phyloP scores from a whole-genome alignment of 345 rosid species.

The Trapa bicornis region DNA sequence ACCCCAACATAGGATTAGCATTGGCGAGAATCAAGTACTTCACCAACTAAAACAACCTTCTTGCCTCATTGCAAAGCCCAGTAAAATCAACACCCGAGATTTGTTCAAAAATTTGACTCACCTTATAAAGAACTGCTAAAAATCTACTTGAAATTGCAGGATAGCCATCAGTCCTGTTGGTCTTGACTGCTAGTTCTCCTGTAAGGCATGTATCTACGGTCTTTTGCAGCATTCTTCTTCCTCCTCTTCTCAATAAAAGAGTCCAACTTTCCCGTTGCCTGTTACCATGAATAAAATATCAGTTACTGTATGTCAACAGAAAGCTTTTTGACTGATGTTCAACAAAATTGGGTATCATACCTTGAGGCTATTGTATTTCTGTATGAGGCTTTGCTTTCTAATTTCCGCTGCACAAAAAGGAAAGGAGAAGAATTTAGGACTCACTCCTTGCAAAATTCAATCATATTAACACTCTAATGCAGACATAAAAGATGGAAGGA shows the following conservation, averaged over 20 bases:
- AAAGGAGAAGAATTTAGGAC: background rate
- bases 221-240: slow-evolving; percentile 86
- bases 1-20: too few species aligned
- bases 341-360: slow-evolving; percentile 15
- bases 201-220: slow-evolving; percentile 76
- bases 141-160: too few species aligned
- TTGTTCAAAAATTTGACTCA: too few species aligned
- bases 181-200: slow-evolving; percentile 30
- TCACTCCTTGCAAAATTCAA: background rate
- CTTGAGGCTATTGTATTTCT: slow-evolving; percentile 70
- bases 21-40: too few species aligned
- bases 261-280: slow-evolving; percentile 77
- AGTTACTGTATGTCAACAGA: background rate
- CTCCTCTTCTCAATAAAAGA: slow-evolving; percentile 72
- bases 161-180: slow-evolving; percentile 13
- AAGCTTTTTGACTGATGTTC: background rate
- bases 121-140: too few species aligned
- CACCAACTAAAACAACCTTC: too few species aligned
- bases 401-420: slow-evolving; percentile 57
- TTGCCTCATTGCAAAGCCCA: too few species aligned
- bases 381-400: slow-evolving; percentile 52
- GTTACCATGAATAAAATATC: background rate
- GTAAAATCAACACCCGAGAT: background rate
- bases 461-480: background rate
- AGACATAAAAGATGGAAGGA: background rate